A percentile compares a stretch with the other conserved stretches of the same genome.
Conservation (phyloP, 192 early-diverging fungal species). For the Coemansia sp. region DNA sequence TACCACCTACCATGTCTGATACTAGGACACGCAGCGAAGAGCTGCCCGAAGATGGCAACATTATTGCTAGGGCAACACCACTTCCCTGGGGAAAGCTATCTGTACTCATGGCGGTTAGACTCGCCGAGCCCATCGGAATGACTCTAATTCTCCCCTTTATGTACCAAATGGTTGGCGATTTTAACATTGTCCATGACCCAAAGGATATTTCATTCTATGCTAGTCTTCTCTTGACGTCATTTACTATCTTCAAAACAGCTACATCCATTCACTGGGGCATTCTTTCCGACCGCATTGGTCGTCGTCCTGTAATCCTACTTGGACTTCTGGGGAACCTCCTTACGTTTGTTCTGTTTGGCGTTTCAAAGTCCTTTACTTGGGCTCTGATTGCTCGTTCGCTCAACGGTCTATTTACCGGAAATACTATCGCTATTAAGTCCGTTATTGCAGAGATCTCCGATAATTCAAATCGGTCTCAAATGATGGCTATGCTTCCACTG, state of each 20-base stretch:
- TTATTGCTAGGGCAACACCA: conserved; percentile 19
- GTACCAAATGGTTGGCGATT: conserved; percentile 18
- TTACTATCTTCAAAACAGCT: conserved; percentile 50
- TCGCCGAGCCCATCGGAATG: conserved; percentile 71
- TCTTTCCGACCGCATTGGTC: too few relatives aligned
- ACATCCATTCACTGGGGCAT: conserved; percentile 63
- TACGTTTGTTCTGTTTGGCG: too few relatives aligned
- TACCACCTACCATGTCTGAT: neutral
- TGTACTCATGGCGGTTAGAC: conserved; percentile 17
- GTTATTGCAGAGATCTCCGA: conserved; percentile 83
- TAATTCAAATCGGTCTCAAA: conserved; percentile 67
- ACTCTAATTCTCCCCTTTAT: conserved; percentile 73
- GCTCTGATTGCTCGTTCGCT: conserved; percentile 61
- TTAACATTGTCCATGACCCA: conserved; percentile 61
- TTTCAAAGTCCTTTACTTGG: too few relatives aligned
- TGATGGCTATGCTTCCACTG: conserved; percentile 71
- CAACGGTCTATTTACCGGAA: conserved; percentile 72
- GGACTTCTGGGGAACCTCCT: too few relatives aligned
- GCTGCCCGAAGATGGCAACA: neutral
- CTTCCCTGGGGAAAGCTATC: conserved; percentile 35
- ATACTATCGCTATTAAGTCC: conserved; percentile 74
- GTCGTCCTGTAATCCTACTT: too few relatives aligned
- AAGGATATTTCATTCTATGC: conserved; percentile 76
- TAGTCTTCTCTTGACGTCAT: conserved; percentile 52
- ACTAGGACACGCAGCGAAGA: neutral